These are phyloP conservation scores for Rusavskia elegans DNA, from an alignment of 495 filamentous ascomycete genomes.

Conservation along the genomic window DNA sequence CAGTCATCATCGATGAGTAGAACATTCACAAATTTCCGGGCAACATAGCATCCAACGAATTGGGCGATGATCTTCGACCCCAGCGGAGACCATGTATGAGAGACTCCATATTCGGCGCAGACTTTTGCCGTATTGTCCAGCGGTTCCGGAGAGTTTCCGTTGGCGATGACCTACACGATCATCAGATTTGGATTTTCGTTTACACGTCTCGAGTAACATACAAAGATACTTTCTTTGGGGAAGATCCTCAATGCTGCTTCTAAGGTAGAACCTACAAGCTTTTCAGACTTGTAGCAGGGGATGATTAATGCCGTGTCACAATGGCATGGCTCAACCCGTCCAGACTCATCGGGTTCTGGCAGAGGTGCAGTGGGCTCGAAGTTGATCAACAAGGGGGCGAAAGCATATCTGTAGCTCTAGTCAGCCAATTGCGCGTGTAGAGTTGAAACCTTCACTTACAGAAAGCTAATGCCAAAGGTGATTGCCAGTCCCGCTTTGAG, in stretches of 20 bases:
- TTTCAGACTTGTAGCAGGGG: conserved; percentile 30
- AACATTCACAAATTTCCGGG: conserved; percentile 24
- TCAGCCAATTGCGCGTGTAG: neutral
- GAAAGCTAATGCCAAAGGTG: conserved; percentile 18
- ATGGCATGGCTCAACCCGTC: conserved; percentile 1
- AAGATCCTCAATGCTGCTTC: conserved; percentile 30
- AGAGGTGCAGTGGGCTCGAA: conserved; percentile 23
- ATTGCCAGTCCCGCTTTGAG: conserved; percentile 23
- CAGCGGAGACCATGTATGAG: conserved; percentile 24
- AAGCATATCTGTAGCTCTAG: conserved; percentile 19
- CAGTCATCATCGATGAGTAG: conserved; percentile 34
- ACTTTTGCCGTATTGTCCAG: conserved; percentile 30
- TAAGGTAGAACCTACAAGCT: conserved; percentile 26
- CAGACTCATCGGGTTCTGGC: conserved; percentile 3
- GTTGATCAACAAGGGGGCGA: conserved; percentile 20
- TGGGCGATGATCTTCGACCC: conserved; percentile 30
- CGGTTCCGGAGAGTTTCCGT: conserved; percentile 24
- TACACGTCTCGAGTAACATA: neutral
- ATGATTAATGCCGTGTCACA: conserved; percentile 29
- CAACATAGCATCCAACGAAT: conserved; percentile 29
- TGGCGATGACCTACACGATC: conserved; percentile 19
- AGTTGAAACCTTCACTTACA: conserved; percentile 14
- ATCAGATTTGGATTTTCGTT: neutral
- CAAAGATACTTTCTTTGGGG: conserved; percentile 26
- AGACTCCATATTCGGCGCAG: conserved; percentile 24